These are phyloP conservation scores for Chalaropsis thielavioides DNA, from an alignment of 2,329 filamentous ascomycete species.

Conservation along the genomic window DNA sequence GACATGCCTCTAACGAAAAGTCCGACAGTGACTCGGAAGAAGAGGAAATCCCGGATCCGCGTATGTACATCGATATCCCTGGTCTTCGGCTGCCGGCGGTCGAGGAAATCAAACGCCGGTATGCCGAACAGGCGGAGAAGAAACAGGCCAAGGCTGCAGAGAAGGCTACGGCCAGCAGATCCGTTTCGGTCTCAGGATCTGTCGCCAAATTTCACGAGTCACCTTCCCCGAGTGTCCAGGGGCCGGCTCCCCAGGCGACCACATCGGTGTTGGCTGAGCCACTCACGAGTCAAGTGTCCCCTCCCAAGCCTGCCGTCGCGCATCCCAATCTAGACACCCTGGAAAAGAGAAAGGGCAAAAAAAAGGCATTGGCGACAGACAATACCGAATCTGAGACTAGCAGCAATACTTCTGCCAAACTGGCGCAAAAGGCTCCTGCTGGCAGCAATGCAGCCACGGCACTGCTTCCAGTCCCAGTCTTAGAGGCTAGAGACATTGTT, in stretches of 20 bases:
- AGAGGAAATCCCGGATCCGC: conserved; percentile 5
- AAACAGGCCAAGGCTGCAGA: background rate
- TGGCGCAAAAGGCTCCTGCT: background rate
- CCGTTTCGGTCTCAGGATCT: background rate
- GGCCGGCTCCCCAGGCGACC: background rate
- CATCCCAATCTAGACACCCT: background rate
- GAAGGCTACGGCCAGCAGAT: no score
- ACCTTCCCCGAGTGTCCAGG: background rate
- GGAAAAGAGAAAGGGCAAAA: background rate
- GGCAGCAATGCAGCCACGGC: background rate
- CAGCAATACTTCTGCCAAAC: background rate
- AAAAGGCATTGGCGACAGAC: background rate
- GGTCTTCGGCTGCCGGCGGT: background rate
- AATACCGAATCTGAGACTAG: background rate
- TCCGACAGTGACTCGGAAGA: background rate
- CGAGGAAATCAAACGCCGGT: background rate
- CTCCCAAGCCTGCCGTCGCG: background rate
- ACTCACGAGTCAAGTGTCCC: background rate
- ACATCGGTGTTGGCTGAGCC: background rate
- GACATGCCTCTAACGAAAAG: background rate
- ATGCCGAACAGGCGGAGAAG: background rate
- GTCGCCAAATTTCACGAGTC: background rate
- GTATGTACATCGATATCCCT: conserved; percentile 7
- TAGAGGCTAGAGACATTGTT: background rate
- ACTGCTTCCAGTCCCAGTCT: background rate